These are phyloP conservation scores for Pecoramyces ruminantium DNA, from an alignment of 192 early-diverging fungal genomes.

Conservation along the genomic window DNA sequence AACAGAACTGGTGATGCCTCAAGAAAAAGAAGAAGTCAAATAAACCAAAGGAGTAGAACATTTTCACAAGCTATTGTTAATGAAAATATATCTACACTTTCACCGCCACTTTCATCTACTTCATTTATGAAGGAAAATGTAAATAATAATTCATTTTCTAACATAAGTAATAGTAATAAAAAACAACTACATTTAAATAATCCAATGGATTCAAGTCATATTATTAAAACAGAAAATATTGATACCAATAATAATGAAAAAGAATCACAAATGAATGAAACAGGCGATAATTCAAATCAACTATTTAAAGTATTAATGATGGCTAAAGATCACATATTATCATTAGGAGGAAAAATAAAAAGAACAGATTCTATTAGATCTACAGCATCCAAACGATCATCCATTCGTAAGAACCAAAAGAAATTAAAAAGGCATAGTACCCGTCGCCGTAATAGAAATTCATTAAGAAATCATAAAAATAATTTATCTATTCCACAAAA, in stretches of 20 bases:
- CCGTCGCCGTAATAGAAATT: neutral
- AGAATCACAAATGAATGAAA: too few relatives aligned
- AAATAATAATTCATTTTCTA: too few relatives aligned
- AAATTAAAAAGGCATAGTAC: neutral
- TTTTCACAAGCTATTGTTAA: neutral
- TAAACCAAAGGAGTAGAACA: neutral
- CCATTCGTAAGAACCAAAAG: neutral
- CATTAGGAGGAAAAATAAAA: too few relatives aligned
- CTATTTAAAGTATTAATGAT: too few relatives aligned
- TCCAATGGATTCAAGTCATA: neutral
- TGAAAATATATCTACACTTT: neutral
- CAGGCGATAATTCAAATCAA: too few relatives aligned
- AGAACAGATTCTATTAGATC: too few relatives aligned
- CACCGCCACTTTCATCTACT: neutral
- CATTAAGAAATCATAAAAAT: neutral
- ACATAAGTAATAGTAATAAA: too few relatives aligned
- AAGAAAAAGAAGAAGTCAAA: neutral
- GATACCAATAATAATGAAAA: too few relatives aligned
- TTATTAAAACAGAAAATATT: too few relatives aligned
- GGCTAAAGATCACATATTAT: too few relatives aligned
- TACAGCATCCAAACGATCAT: neutral
- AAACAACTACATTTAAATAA: neutral
- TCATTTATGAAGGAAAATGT: neutral
- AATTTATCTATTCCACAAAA: neutral
- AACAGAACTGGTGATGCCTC: neutral